Evolutionary conservation across 345 rosid species (phyloP).

Genomic region (Salix arbutifolia): DNA sequence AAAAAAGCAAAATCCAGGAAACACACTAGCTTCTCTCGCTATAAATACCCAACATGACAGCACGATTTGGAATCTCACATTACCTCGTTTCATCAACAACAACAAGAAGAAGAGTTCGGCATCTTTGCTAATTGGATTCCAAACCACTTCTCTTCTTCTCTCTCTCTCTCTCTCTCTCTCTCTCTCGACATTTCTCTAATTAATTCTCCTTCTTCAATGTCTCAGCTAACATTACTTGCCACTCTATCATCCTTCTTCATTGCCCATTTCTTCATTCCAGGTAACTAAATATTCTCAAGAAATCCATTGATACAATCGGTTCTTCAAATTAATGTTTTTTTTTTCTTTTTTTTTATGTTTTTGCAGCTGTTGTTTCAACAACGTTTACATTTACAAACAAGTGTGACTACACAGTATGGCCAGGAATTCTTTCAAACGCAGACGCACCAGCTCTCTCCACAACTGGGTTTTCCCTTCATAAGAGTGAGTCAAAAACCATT

Average conservation of each 20-base stretch:
- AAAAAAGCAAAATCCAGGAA: background rate
- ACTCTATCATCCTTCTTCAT: slow-evolving; percentile 10
- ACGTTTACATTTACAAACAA: slow-evolving; percentile 63
- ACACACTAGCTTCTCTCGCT: background rate
- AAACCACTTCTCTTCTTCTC: background rate
- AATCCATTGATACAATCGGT: background rate
- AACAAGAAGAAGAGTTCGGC: slow-evolving; percentile 11
- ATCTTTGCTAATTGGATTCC: background rate
- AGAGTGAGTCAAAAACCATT: slow-evolving; percentile 51
- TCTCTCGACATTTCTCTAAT: no score
- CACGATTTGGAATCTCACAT: slow-evolving; percentile 1
- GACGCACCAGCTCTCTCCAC: slow-evolving; percentile 59
- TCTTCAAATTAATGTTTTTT: background rate
- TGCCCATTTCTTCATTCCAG: slow-evolving; percentile 24
- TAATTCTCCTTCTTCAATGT: slow-evolving; percentile 21
- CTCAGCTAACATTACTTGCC: slow-evolving; percentile 27
- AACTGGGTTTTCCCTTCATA: slow-evolving; percentile 76
- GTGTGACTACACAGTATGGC: slow-evolving; percentile 83
- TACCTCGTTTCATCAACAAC: slow-evolving; percentile 1
- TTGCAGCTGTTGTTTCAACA: slow-evolving; percentile 46
- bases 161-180: background rate
- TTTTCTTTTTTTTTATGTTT: background rate
- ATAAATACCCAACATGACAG: slow-evolving; percentile 11
- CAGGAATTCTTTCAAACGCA: slow-evolving; percentile 76
- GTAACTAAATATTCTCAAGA: slow-evolving; percentile 9